A percentile compares a stretch with the other conserved stretches of the same genome.
Conservation (phyloP, 768 basidiomycete genomes). For the Russula ochroleuca region DNA sequence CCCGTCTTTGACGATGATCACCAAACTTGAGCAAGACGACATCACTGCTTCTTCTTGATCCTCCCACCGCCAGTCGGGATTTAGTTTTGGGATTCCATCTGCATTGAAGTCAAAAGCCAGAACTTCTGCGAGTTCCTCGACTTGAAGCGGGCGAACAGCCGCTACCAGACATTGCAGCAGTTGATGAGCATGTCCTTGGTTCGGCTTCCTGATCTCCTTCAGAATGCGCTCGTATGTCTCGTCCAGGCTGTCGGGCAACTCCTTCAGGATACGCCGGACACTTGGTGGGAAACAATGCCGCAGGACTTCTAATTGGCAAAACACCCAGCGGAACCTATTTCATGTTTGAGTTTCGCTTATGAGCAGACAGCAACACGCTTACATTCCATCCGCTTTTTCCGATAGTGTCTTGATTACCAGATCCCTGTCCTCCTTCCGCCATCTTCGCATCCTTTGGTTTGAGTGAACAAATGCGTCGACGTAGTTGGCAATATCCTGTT, state of each 20-base stretch:
- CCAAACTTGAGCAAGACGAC: slow-evolving; percentile 2
- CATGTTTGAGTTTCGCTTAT: not conserved
- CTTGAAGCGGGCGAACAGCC: slow-evolving; percentile 1
- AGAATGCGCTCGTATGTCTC: slow-evolving; percentile 5
- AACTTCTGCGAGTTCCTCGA: slow-evolving; percentile 2
- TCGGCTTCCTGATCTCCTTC: not conserved
- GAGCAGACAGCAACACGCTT: not conserved
- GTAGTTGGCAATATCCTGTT: too few relatives aligned
- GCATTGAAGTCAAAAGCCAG: not conserved
- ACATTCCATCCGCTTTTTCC: slow-evolving; percentile 10
- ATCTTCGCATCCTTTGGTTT: too few relatives aligned
- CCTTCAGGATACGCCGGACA: not conserved
- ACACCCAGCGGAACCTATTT: not conserved
- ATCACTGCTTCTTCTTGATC: not conserved
- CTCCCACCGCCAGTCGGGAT: not conserved
- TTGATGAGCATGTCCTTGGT: not conserved
- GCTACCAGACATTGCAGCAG: not conserved
- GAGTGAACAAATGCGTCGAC: too few relatives aligned
- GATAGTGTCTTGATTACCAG: not conserved
- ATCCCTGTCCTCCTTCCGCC: slow-evolving; percentile 3
- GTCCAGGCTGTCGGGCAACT: not conserved
- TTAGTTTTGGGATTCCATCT: not conserved
- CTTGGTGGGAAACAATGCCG: not conserved
- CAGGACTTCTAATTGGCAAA: not conserved
- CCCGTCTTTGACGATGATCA: not conserved